phyloP scores from a whole-genome alignment of 148 eudicot species.

The Suaeda aralocaspica region DNA sequence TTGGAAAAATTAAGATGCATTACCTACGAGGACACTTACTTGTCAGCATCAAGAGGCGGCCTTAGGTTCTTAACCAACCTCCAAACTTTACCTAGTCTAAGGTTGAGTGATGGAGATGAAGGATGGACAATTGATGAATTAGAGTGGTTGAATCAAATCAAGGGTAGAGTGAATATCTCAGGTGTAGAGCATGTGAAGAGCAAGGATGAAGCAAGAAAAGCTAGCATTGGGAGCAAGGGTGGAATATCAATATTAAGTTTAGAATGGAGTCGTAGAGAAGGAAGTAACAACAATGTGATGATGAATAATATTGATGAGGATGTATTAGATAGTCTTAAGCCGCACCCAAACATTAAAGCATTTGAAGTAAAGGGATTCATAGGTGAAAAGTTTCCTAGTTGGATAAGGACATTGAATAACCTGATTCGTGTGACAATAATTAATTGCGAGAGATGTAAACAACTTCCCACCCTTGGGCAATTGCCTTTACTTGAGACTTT shows the following conservation, averaged over 20 bases:
- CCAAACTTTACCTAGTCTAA: constrained; percentile 16
- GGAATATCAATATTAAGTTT: neutral
- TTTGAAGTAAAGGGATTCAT: neutral
- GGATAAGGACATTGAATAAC: neutral
- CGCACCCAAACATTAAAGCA: neutral
- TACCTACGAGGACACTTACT: neutral
- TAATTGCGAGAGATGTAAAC: neutral
- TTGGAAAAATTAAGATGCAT: constrained; percentile 14
- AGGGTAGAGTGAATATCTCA: neutral
- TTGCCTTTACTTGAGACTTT: neutral
- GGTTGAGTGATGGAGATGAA: neutral
- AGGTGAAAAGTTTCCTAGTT: neutral
- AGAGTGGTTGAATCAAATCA: constrained; percentile 6
- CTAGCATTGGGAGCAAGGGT: constrained; percentile 1
- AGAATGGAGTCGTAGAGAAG: neutral
- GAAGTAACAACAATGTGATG: neutral
- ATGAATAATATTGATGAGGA: neutral
- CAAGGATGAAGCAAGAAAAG: constrained; percentile 12
- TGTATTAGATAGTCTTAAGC: constrained; percentile 7
- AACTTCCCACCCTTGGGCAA: constrained; percentile 10
- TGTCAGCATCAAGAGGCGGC: constrained; percentile 10
- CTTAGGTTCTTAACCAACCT: neutral
- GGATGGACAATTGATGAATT: constrained; percentile 12
- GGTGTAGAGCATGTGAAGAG: constrained; percentile 12
- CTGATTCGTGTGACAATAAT: neutral